These are phyloP conservation scores for Serendipita vermifera DNA, from an alignment of 768 basidiomycete genomes.

Conservation along the genomic window DNA sequence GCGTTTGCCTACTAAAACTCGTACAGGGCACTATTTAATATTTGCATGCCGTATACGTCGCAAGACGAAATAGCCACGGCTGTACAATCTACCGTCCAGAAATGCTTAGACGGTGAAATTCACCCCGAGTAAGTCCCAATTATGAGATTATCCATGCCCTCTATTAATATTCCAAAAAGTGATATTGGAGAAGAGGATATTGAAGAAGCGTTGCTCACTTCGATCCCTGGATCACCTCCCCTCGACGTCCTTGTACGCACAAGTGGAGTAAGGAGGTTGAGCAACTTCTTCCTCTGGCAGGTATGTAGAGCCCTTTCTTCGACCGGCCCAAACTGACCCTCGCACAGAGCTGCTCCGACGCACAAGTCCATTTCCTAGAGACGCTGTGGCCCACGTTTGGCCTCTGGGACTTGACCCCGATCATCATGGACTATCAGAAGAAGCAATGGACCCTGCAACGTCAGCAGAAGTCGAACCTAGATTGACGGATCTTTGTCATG, in stretches of 20 bases:
- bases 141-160: not conserved
- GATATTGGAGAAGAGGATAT: constrained; percentile 56
- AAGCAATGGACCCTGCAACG: constrained; percentile 42
- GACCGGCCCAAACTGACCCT: not conserved
- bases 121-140: constrained; percentile 20
- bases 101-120: constrained; percentile 24
- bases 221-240: constrained; percentile 53
- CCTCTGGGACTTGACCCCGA: constrained; percentile 69
- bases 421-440: constrained; percentile 78
- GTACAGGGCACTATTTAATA: constrained; percentile 69
- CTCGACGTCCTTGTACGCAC: constrained; percentile 85
- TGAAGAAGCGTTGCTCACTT: constrained; percentile 52
- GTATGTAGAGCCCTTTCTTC: constrained; percentile 30
- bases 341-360: constrained; percentile 59
- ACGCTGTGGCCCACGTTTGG: constrained; percentile 93
- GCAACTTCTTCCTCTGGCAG: constrained; percentile 95
- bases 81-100: constrained; percentile 33
- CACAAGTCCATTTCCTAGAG: constrained; percentile 74
- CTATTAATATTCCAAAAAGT: constrained; percentile 18
- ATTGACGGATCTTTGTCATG: no score
- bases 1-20: not conserved
- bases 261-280: constrained; percentile 76
- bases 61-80: constrained; percentile 84
- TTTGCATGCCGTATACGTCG: constrained; percentile 87
- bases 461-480: no score